Evolutionary conservation across 148 eudicot genomes (phyloP).

Genomic region (Cornus controversa): DNA sequence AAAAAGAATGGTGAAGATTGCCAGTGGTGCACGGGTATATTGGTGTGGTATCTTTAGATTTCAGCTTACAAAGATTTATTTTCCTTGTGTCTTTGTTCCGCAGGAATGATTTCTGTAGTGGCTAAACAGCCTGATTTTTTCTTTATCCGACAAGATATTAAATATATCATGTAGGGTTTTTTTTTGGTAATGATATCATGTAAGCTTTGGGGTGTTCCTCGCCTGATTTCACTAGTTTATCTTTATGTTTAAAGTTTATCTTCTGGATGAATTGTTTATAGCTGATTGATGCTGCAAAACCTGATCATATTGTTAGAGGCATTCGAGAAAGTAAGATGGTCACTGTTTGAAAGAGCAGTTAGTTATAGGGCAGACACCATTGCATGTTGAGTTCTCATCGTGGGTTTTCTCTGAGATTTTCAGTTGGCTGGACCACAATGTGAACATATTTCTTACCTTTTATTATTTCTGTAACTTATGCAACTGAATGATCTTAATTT

Average conservation of each 20-base stretch:
- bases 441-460: no score
- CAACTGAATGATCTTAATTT: not conserved
- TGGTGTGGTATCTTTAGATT: not conserved
- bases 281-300: not conserved
- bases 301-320: not conserved
- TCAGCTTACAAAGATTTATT: not conserved
- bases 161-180: not conserved
- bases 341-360: slow-evolving; percentile 3
- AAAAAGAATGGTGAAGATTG: no score
- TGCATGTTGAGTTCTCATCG: slow-evolving; percentile 1
- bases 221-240: not conserved
- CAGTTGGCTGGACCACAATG: not conserved
- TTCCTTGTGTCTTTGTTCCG: not conserved
- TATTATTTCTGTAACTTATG: not conserved
- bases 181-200: no score
- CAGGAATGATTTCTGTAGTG: not conserved
- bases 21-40: not conserved
- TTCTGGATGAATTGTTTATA: not conserved
- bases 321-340: not conserved
- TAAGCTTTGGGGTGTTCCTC: not conserved
- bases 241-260: no score
- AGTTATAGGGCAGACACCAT: not conserved
- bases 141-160: no score
- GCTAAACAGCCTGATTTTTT: not conserved
- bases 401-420: not conserved